Base-by-base conservation (phyloP, 345 rosid genomes). In the Isatis tinctoria region DNA sequence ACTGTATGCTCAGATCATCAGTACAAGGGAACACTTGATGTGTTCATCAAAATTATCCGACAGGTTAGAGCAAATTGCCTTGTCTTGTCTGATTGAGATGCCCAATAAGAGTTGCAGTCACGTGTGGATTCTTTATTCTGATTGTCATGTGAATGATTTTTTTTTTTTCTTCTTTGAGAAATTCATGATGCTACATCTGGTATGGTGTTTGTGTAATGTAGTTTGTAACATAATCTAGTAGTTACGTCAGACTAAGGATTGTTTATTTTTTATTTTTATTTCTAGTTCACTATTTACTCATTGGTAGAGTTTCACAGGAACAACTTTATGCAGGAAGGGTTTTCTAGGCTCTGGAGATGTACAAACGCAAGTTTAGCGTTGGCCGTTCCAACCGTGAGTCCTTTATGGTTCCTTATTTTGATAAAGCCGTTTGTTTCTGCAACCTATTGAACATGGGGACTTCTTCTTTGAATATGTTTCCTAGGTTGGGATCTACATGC, bases 401-500 rank as follows among this genome's bases (percentile, higher is more conserved):
- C 64, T 70, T 57, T 49, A 20, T 49, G 14, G 8, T 26, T 52
- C 40, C 40, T 51, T 12, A 8, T n/a, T 44, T n/a, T 53, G 8
- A 18, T 40, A 51, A 58, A 39, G 41, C 8, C 20, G 58, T 72
- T 69, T 44, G 70, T 48, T 40, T 43, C 73, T 80, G 36, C 16
- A 2, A 54, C 35, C 10, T 70, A 20, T 24, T 43, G 30, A 17
- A 36, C 4, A 69, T 53, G 60, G 62, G n/a, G 9, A 36, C 53
- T 41, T 12, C 40, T 39, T 71, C 37, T 73, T 73, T 27, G 52
- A 4, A 7, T 75, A 51, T 73, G 48, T 62, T 51, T 52, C 44
- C 41, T 82, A 96, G 99, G 99, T 96, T 72, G 99, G 96, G 74
- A 92, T 96, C 72, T 96, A 92, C 76, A 83, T 89, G 79, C 99